Evolutionary conservation across 1,139 yeast genomes (phyloP).

Genomic region (Yamadazyma trypodendri): DNA sequence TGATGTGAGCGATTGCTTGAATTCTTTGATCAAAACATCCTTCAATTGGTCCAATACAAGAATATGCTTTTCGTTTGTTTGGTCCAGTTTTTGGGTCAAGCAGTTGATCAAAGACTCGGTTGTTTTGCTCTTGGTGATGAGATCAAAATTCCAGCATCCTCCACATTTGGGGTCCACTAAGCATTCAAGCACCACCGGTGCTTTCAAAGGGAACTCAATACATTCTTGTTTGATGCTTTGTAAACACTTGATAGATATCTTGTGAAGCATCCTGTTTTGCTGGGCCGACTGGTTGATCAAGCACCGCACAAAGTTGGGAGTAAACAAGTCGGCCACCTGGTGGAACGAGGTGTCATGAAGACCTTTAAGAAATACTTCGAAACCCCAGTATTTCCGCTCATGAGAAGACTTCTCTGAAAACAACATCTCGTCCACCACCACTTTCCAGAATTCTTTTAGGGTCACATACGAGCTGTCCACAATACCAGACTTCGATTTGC

Average conservation of each 20-base stretch:
- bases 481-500: constrained; percentile 30
- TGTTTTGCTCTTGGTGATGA: constrained; percentile 71
- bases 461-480: constrained; percentile 26
- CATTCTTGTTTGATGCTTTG: constrained; percentile 40
- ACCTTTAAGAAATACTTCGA: constrained; percentile 63
- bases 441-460: constrained; percentile 76
- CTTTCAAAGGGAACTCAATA: constrained; percentile 37
- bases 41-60: constrained; percentile 20
- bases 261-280: constrained; percentile 62
- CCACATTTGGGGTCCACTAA: constrained; percentile 52
- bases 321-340: constrained; percentile 38
- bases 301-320: constrained; percentile 71
- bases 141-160: constrained; percentile 73
- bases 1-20: constrained; percentile 24
- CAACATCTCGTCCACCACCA: constrained; percentile 74
- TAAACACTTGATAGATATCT: constrained; percentile 58
- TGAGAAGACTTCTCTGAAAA: constrained; percentile 76
- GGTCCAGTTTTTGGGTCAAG: constrained; percentile 21
- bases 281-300: constrained; percentile 77
- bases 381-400: constrained; percentile 87
- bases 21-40: constrained; percentile 24
- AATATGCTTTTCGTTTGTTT: constrained; percentile 7
- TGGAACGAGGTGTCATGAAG: constrained; percentile 28
- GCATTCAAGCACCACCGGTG: constrained; percentile 47
- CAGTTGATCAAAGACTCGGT: constrained; percentile 49